Evolutionary conservation across 1,139 yeast genomes (phyloP).

Genomic region (Kodamaea suecica): DNA sequence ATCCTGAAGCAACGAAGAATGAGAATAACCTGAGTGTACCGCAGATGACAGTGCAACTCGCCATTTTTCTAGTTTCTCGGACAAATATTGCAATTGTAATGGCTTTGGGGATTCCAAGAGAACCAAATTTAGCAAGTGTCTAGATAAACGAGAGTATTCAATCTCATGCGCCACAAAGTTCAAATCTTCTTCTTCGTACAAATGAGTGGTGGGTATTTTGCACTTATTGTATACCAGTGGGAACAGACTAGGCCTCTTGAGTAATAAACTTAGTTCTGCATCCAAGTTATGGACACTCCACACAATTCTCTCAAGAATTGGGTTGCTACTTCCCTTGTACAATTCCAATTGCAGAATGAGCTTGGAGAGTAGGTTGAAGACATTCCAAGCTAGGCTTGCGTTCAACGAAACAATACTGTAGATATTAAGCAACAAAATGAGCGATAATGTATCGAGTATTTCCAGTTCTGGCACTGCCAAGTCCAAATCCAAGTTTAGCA

Average conservation of each 20-base stretch:
- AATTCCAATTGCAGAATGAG: conserved; percentile 25
- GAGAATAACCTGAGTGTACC: conserved; percentile 25
- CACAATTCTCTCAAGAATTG: conserved; percentile 25
- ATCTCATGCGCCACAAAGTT: conserved; percentile 23
- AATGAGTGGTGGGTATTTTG: conserved; percentile 7
- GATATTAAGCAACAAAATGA: conserved; percentile 32
- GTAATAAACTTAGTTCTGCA: conserved; percentile 34
- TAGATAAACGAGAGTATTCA: conserved; percentile 10
- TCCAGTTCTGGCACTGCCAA: conserved; percentile 17
- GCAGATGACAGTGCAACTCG: conserved; percentile 28
- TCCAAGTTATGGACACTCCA: conserved; percentile 44
- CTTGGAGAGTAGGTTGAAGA: conserved; percentile 35
- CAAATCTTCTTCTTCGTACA: conserved; percentile 19
- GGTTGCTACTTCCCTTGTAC: conserved; percentile 13
- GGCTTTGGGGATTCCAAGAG: too few species aligned
- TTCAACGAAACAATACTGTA: conserved; percentile 31
- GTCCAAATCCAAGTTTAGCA: conserved; percentile 30
- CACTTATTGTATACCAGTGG: conserved; percentile 24
- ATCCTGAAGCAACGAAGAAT: conserved; percentile 30
- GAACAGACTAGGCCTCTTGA: conserved; percentile 35
- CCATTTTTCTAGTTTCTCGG: conserved; percentile 37
- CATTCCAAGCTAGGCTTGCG: conserved; percentile 32
- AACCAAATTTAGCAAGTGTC: neutral
- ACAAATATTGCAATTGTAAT: conserved; percentile 19
- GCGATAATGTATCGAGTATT: conserved; percentile 22